Evolutionary conservation across 345 rosid genomes (phyloP).

Genomic region (Angophora floribunda): DNA sequence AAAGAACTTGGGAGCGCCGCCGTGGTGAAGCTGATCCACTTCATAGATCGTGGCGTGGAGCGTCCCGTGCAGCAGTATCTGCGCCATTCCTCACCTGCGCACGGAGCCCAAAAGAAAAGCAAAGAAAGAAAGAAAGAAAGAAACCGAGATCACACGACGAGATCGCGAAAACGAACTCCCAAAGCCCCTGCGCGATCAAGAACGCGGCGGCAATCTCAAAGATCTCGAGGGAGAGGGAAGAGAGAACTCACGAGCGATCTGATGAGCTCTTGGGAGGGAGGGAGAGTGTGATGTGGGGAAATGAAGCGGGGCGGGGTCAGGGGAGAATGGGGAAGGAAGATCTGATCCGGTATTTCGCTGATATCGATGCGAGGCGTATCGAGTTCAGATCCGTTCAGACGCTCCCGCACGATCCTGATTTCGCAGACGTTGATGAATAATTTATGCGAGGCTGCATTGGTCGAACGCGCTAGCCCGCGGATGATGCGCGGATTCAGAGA

Average conservation of each 20-base stretch:
- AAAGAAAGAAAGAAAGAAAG: too few species aligned
- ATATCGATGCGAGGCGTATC: not conserved
- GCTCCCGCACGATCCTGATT: not conserved
- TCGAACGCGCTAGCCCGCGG: not conserved
- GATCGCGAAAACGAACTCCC: not conserved
- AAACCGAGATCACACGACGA: not conserved
- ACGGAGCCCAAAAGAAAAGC: not conserved
- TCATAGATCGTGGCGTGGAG: conserved; percentile 89
- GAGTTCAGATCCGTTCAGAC: not conserved
- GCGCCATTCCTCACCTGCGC: conserved; percentile 54
- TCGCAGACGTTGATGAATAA: not conserved
- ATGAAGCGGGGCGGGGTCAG: not conserved
- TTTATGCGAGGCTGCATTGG: not conserved
- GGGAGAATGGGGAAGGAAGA: not conserved
- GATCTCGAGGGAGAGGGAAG: not conserved
- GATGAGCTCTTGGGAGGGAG: not conserved
- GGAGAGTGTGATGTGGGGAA: not conserved
- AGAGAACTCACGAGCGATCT: not conserved
- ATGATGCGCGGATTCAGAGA: not conserved
- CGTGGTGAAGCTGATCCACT: conserved; percentile 46
- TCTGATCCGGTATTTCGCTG: not conserved
- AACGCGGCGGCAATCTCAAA: not conserved
- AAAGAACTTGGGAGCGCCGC: conserved; percentile 50
- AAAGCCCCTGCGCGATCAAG: not conserved
- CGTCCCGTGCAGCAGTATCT: conserved; percentile 65